phyloP scores from a whole-genome alignment of 805 yeast species.

The Cyberlindnera suaveolens region DNA sequence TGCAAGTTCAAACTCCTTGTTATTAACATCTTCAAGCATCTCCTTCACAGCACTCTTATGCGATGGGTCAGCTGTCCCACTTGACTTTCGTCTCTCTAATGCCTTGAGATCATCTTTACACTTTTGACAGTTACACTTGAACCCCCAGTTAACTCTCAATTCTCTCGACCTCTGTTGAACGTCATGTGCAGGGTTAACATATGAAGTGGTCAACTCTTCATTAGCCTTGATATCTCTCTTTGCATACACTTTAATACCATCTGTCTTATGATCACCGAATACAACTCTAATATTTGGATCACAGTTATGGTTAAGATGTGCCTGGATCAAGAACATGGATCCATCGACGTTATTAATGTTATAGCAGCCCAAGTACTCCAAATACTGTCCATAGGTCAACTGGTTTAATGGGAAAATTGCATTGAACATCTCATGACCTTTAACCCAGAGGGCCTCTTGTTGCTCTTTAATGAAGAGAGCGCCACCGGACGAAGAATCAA shows the following conservation, averaged over 20 bases:
- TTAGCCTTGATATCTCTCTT: slow-evolving; percentile 49
- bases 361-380: slow-evolving; percentile 62
- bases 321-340: slow-evolving; percentile 51
- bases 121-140: slow-evolving; percentile 58
- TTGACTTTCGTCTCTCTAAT: slow-evolving; percentile 42
- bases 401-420: slow-evolving; percentile 37
- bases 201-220: slow-evolving; percentile 64
- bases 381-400: slow-evolving; percentile 45
- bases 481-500: slow-evolving; percentile 44
- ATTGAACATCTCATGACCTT: slow-evolving; percentile 46
- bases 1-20: slow-evolving; percentile 42
- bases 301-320: slow-evolving; percentile 75
- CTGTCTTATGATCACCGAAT: slow-evolving; percentile 33
- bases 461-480: slow-evolving; percentile 50
- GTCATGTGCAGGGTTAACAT: slow-evolving; percentile 61
- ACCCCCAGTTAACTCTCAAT: slow-evolving; percentile 74
- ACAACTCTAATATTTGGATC: slow-evolving; percentile 60
- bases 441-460: slow-evolving; percentile 52
- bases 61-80: slow-evolving; percentile 20
- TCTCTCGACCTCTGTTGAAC: slow-evolving; percentile 58
- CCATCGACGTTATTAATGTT: slow-evolving; percentile 70
- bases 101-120: slow-evolving; percentile 51
- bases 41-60: slow-evolving; percentile 34
- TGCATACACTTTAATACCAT: slow-evolving; percentile 58
- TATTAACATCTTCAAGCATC: slow-evolving; percentile 35